Base-by-base conservation (phyloP, 2,329 filamentous ascomycete genomes). In the Diatrype stigma region DNA sequence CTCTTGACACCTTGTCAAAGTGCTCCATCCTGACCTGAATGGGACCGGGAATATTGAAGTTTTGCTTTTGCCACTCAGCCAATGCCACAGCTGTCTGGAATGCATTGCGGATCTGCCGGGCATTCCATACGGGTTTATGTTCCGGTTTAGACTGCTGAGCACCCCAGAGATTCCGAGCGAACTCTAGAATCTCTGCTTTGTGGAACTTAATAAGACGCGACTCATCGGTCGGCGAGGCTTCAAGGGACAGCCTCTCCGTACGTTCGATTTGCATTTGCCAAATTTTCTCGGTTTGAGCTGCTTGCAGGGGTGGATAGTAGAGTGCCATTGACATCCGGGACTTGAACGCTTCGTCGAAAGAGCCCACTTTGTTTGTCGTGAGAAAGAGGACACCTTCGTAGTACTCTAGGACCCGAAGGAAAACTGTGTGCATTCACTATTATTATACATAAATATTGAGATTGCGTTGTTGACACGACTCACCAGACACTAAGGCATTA, bases 81-180 rank as follows among this genome's bases (percentile, higher is more conserved):
- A 42, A n/a, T n/a, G 37, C 37, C 6, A 42, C 37, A 5, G 37
- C 37, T n/a, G 37, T 42, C 37, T 42, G 37, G 17, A 42, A 42
- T 12, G 37, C 37, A n/a, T 42, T 42, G 4, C 37, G 37, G 19
- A 42, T 42, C 37, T 42, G 66, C 11, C 65, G 58, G 7, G 65
- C 65, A 47, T 69, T 67, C 64, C 66, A 69, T 6, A 54, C 55
- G 11, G 50, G 38, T 5, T 35, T n/a, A 12, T 4, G 5, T 12
- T 14, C 34, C 14, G 34, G 34, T 12, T 35, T 35, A 12, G 14
- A 35, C 34, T 35, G 34, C 12, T 35, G 12, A n/a, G 56, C 35
- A 28, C 52, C 21, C 28, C 61, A 66, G 42, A 62, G 53, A 0
- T 53, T 21, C 2, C 48, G 46, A 5, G 56, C 57, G 21, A 58